Conservation (phyloP, 768 basidiomycete species). For the Trametes sanguinea region DNA sequence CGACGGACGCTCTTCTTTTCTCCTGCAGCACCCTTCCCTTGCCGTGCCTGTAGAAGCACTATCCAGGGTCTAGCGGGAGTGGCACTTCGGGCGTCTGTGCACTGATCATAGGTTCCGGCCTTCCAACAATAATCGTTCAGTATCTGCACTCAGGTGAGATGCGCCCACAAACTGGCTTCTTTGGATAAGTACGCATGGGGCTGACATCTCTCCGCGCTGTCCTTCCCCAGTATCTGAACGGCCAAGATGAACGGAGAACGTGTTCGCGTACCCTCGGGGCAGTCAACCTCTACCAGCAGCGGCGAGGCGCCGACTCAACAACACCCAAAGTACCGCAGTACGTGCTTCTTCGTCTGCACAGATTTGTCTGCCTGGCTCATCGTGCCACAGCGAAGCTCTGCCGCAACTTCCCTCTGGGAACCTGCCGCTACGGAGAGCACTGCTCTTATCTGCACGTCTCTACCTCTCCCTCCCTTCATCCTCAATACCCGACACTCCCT, state of each 20-base stretch:
- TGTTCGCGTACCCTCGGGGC: background rate
- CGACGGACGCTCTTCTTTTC: background rate
- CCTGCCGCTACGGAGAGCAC: conserved; percentile 22
- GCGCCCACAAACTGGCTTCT: background rate
- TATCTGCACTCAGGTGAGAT: background rate
- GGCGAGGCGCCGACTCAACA: background rate
- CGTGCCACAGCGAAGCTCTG: conserved; percentile 13
- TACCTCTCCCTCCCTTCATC: background rate
- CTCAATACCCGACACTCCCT: conserved; percentile 1
- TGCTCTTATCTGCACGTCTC: conserved; percentile 22
- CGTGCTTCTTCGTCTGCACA: background rate
- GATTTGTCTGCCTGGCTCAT: background rate
- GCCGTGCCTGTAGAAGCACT: too few species aligned
- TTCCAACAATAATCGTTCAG: conserved; percentile 3
- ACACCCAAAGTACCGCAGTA: conserved; percentile 17
- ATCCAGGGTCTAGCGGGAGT: background rate
- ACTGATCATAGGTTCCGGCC: conserved; percentile 4
- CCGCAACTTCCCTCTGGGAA: conserved; percentile 21
- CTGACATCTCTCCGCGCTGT: background rate
- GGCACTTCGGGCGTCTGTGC: conserved; percentile 1
- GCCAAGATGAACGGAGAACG: conserved; percentile 7
- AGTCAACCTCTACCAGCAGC: background rate
- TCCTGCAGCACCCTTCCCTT: background rate
- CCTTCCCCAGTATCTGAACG: background rate
- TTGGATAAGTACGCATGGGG: background rate